Conservation (phyloP, 2,329 filamentous ascomycete species). For the Cercospora nicotianae region DNA sequence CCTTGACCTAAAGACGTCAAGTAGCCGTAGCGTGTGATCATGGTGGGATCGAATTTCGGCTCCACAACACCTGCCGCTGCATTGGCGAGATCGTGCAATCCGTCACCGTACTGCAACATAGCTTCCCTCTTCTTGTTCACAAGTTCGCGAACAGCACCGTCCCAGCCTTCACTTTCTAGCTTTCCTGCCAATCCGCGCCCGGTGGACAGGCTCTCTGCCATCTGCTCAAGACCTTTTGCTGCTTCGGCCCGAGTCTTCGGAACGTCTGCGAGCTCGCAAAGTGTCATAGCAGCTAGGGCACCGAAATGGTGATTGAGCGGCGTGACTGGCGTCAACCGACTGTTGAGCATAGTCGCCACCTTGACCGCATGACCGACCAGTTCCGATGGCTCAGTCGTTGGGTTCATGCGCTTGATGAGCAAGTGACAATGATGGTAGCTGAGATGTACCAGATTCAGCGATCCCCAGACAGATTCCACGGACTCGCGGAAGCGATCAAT, state of each 20-base stretch:
- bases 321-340: slow-evolving; percentile 56
- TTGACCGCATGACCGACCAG: slow-evolving; percentile 62
- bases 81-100: slow-evolving; percentile 62
- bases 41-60: slow-evolving; percentile 40
- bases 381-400: slow-evolving; percentile 56
- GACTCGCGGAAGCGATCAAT: slow-evolving; percentile 67
- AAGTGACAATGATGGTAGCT: slow-evolving; percentile 70
- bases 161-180: slow-evolving; percentile 57
- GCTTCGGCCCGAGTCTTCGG: slow-evolving; percentile 61
- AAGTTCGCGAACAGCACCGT: slow-evolving; percentile 55
- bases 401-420: slow-evolving; percentile 61
- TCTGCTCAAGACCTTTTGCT: slow-evolving; percentile 54
- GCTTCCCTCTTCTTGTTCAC: slow-evolving; percentile 46
- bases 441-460: slow-evolving; percentile 63
- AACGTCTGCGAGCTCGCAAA: slow-evolving; percentile 60
- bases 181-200: slow-evolving; percentile 45
- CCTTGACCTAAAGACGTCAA: slow-evolving; percentile 42
- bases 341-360: slow-evolving; percentile 59
- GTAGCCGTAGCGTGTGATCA: slow-evolving; percentile 43
- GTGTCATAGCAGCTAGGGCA: slow-evolving; percentile 59
- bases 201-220: slow-evolving; percentile 54
- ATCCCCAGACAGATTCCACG: slow-evolving; percentile 54
- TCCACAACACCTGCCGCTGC: slow-evolving; percentile 36
- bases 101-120: slow-evolving; percentile 41
- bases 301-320: slow-evolving; percentile 69